Evolutionary conservation across 1,139 yeast species (phyloP), one percentile per base, ranked within the genome.

Genomic region (Hemisphaericaspora subhashii): DNA sequence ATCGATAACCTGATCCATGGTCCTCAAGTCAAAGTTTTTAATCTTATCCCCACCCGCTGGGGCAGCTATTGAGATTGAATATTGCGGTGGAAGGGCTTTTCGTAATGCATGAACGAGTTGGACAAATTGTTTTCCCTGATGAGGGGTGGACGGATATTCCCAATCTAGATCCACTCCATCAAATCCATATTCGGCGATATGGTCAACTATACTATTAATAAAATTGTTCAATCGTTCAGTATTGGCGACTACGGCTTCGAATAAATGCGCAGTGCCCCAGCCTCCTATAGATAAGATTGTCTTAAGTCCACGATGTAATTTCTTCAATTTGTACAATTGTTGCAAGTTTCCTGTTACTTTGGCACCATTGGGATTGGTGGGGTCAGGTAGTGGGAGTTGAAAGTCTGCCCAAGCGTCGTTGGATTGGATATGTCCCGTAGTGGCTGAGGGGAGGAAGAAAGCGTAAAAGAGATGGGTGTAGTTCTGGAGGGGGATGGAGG

Each of bases 111-210:
- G 52, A 9, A 86, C 59, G 26, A 87, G 50, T 10, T 60, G 57
- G 1, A 77, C 67, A 42, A 81, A 72, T 35, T 58, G 56, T 1
- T 49, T 40, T 1, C 80, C 79, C 44, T 86, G 83, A 1, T 56
- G 50, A 3, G 52, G 50, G 31, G 61, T 68, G 16, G 62, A 57
- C 0, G 97, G 96, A 50, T 83, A 90, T 58, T 92, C 98, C 97
- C 97, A 92, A 61, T 92, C 98, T 25, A 92, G 64, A 58, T 92
- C 98, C 36, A 92, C 68, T 0, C 98, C 98, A 57, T 92, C 98
- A 52, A 92, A 81, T 0, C 86, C 84, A 53, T 79, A 74, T 37
- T 69, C 62, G 3, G 60, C 47, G 52, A 87, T 67, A 23, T 77
- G 59, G 0, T 61, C 60, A 1, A 76, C 68, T 1, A 82, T 66